Evolutionary conservation across 345 rosid species (phyloP), one percentile per base, ranked within the genome.

Genomic region (Salix arbutifolia): DNA sequence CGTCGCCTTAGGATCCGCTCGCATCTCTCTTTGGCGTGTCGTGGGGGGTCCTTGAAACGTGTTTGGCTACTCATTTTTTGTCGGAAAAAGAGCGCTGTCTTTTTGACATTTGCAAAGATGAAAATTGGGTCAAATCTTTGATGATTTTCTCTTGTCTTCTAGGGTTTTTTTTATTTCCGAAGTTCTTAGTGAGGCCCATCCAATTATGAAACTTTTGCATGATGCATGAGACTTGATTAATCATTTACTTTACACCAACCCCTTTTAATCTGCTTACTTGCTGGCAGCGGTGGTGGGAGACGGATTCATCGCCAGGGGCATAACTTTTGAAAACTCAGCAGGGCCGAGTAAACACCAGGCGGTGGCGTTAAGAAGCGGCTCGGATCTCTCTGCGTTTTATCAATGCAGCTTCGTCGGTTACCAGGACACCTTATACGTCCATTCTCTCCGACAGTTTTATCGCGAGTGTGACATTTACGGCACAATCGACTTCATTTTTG

Each of bases 301-400:
- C 26, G 85, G 87, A n/a, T 94, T 94, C 91, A 82, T 94, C 44
- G 98, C 98, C 7, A 91, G 83, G 61, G 91, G 91, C 53, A 86
- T 94, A 56, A 87, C 94, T 6, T 83, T 94, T 58, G 96, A 88
- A 81, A 94, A 94, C 82, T 73, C 87, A 16, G 97, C 98, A 1
- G 97, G 97, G 3, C 93, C 92, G 0, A 85, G 84, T 58, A 94
- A 89, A 76, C 95, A 90, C 89, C 98, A 94, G 68, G 98, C 98
- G 1, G 98, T 94, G 58, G 98, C 97, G 44, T 46, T 94, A 1
- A 81, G 97, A 19, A 84, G 92, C 12, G 82, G 91, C 10, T 81
- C 98, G 19, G 94, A 94, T 60, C 79, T 88, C 79, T 90, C 97
- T 0, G 96, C 92, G 17, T 94, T 89, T 72, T 92, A 89, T 77